Base-by-base conservation (phyloP, 345 rosid species). In the Moricandia moricandioides region DNA sequence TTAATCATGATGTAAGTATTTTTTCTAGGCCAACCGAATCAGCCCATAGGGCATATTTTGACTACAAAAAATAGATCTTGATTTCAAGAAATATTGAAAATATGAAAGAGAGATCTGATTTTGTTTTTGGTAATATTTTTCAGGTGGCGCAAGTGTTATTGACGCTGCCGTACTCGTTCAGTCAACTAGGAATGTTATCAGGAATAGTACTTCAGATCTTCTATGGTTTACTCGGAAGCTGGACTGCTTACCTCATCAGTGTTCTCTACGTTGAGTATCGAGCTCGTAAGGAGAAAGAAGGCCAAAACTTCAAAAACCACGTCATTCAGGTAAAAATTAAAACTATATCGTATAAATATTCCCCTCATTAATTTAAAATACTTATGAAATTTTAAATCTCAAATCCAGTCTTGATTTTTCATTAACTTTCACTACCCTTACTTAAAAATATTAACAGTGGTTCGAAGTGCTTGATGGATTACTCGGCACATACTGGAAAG, bases 171-270 rank as follows among this genome's bases (percentile, higher is more conserved):
- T 95, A 92, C 86, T 95, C 99, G 8, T 95, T 95, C 88, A 92
- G 98, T 65, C 99, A 95, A 70, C 82, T 95, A 82, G 99, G 99
- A 12, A 84, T 95, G 83, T 78, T 90, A 13, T 95, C 99, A 52
- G 99, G 99, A 37, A 87, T 95, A 52, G 34, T 92, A 47, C 79
- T 95, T 11, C 99, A 95, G 79, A 73, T 95, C 62, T 95, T 92
- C 85, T 95, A 95, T 33, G 99, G 99, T 1, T 9, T 95, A 11
- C 8, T 95, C 0, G 99, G 99, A 78, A 92, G 98, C 86, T 95
- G 99, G 99, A 95, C 99, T 47, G 99, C 99, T 11, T 95, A 95
- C 73, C 96, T 95, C 80, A 95, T 95, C 83, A 89, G 96, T 74
- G 99, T 92, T 10, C 98, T 95, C 69, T 95, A 95, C 80, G 79